Percentiles rank a stretch among this genome's conserved stretches.
Evolutionary conservation across 1,284 basidiomycete genomes (phyloP).

Genomic region (Bondarzewia mesenterica): DNA sequence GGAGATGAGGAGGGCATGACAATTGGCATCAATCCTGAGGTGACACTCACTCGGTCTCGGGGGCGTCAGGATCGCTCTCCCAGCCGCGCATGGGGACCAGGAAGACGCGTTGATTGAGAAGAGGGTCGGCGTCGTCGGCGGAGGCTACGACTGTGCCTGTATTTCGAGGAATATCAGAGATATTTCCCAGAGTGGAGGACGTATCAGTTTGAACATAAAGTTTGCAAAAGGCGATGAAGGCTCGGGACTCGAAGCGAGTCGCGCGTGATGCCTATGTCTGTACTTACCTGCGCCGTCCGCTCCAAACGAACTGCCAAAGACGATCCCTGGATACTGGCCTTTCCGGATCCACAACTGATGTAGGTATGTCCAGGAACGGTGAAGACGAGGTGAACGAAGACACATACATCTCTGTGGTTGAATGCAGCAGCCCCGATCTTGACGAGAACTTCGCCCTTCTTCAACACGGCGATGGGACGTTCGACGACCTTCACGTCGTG

Average conservation of each 20-base stretch:
- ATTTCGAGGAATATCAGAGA: not conserved
- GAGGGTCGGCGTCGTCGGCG: constrained; percentile 39
- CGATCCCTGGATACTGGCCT: constrained; percentile 63
- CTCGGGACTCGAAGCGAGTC: no score
- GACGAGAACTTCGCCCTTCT: constrained; percentile 53
- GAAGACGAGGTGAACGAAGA: not conserved
- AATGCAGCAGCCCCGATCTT: constrained; percentile 64
- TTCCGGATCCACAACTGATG: constrained; percentile 66
- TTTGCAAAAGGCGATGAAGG: no score
- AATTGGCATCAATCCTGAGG: constrained; percentile 10
- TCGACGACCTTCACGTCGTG: constrained; percentile 48
- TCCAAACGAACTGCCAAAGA: constrained; percentile 54
- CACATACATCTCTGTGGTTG: constrained; percentile 71
- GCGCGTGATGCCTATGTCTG: no score
- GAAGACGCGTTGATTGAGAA: constrained; percentile 66
- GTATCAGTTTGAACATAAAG: no score
- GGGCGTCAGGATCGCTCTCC: constrained; percentile 52
- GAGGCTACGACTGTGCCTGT: constrained; percentile 53
- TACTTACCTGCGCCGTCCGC: constrained; percentile 65
- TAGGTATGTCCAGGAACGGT: not conserved
- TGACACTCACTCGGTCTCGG: constrained; percentile 34
- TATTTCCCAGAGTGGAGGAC: not conserved
- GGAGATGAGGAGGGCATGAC: not conserved
- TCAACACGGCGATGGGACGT: constrained; percentile 38
- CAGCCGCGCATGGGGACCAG: constrained; percentile 71